Evolutionary conservation across 2,329 filamentous ascomycete genomes (phyloP).

Genomic region (Sporothrix pseudoabietina): DNA sequence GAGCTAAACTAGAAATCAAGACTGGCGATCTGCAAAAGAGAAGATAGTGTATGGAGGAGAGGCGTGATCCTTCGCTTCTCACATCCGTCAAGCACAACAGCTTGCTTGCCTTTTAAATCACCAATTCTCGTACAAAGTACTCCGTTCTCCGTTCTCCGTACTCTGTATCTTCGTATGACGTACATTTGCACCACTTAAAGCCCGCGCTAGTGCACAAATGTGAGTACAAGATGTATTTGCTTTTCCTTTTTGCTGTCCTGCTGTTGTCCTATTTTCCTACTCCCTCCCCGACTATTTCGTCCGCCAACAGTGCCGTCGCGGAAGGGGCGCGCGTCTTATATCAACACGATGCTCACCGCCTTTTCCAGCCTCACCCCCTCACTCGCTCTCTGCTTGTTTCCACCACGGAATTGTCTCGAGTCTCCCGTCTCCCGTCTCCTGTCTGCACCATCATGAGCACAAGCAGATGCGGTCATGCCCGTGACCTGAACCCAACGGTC

Average conservation of each 20-base stretch:
- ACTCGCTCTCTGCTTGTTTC: background rate
- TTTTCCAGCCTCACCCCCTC: constrained; percentile 18
- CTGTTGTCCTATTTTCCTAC: background rate
- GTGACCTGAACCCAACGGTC: background rate
- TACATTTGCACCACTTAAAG: constrained; percentile 6
- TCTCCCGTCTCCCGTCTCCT: background rate
- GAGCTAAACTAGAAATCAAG: background rate
- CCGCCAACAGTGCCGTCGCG: background rate
- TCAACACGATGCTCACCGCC: constrained; percentile 24
- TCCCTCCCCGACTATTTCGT: too few relatives aligned
- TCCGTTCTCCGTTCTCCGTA: too few relatives aligned
- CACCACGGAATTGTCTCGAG: background rate
- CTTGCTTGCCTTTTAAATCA: background rate
- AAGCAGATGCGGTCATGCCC: background rate
- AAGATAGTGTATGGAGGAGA: background rate
- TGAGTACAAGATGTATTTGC: constrained; percentile 8
- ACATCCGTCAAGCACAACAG: background rate
- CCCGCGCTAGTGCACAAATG: constrained; percentile 1
- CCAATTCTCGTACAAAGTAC: background rate
- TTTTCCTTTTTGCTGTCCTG: background rate
- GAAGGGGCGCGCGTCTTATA: constrained; percentile 11
- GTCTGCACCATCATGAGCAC: background rate
- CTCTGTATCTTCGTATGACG: too few relatives aligned
- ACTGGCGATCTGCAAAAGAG: constrained; percentile 10
- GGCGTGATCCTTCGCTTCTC: background rate